Base-by-base conservation (phyloP, 1,284 basidiomycete species). In the Chalciporus sp. region DNA sequence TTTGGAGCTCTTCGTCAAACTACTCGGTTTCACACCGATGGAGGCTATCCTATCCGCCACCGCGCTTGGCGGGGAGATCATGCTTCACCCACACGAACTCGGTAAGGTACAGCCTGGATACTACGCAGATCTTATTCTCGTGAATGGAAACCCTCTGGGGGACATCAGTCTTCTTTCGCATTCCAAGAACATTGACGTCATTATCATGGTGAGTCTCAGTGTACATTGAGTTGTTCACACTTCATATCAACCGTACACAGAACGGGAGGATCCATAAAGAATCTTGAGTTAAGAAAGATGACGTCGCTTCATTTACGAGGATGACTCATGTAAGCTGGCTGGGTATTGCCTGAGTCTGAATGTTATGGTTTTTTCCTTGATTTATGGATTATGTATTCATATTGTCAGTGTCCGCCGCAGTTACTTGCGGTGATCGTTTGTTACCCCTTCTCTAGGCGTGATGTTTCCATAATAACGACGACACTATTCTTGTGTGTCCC, bases 1-100 rank as follows among this genome's bases (percentile, higher is more conserved):
- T 43, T 68, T 68, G n/a, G 72, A 72, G 47, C 63, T 72, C 42
- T 74, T 72, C 44, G 72, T 72, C 53, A 69, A 72, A 17, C 61
- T 73, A 14, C 53, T 74, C 26, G 72, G 56, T 19, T 71, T 60
- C 47, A 63, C 71, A 0, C 70, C 71, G 14, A 70, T 73, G 69
- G 72, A 73, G 48, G 67, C 69, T 3, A 73, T 74, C 40, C 27
- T 74, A 26, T 65, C 72, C 0, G 71, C 67, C n/a, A 74, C 72
- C 0, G 68, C 71, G 0, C 49, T 67, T 19, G 73, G 72, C 8
- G 71, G 71, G 10, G 71, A 74, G 50, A 49, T 74, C n/a, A 69
- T 74, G 68, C 41, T 63, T 46, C 70, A 68, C 31, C 62, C 69
- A 0, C 56, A 72, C 33, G 71, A 73, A 29, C 51, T 71, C 16